These are phyloP conservation scores for Galeopsis tetrahit DNA, from an alignment of 257 asterid species.

Conservation along the genomic window DNA sequence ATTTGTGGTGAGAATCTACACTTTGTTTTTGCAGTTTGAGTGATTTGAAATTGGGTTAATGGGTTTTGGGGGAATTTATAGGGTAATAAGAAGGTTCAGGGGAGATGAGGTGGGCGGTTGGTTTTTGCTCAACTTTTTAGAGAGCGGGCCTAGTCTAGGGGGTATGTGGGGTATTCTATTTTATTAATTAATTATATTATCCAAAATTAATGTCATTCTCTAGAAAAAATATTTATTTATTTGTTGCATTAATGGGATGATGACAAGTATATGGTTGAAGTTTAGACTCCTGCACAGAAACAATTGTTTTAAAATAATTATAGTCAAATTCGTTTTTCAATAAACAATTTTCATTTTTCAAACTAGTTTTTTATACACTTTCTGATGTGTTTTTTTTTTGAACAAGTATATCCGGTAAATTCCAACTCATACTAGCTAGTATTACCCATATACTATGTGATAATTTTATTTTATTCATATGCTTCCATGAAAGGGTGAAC, in stretches of 20 bases:
- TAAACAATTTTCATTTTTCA: not conserved
- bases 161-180: constrained; percentile 1
- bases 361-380: not conserved
- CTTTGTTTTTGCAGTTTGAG: constrained; percentile 9
- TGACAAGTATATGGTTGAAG: constrained; percentile 3
- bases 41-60: constrained; percentile 19
- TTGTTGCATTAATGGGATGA: constrained; percentile 17
- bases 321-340: not conserved
- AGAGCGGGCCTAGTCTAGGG: constrained; percentile 11
- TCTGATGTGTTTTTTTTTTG: no score
- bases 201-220: constrained; percentile 36
- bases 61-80: constrained; percentile 43
- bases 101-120: constrained; percentile 42
- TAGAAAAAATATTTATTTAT: constrained; percentile 27
- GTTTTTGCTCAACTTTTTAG: not conserved
- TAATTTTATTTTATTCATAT: no score
- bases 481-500: no score
- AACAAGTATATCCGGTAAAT: no score
- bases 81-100: constrained; percentile 25
- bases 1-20: not conserved
- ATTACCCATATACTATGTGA: no score
- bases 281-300: not conserved
- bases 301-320: not conserved
- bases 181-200: constrained; percentile 47
- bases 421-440: no score